phyloP scores from a whole-genome alignment of 2,329 filamentous ascomycete species.

The Colletotrichum euphorbiae region DNA sequence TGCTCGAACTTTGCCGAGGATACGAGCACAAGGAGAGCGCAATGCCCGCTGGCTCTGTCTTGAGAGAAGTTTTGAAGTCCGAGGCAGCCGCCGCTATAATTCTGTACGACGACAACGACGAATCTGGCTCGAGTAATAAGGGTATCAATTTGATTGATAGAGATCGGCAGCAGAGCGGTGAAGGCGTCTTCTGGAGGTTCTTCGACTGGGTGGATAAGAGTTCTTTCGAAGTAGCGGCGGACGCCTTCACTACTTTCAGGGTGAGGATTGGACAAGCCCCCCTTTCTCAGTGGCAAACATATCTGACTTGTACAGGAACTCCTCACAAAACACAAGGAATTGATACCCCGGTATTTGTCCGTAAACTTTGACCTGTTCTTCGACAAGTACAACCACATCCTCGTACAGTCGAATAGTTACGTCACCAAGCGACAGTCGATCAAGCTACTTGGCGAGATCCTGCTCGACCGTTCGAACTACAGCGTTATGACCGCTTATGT shows the following conservation, averaged over 20 bases:
- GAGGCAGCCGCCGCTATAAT: slow-evolving; percentile 92
- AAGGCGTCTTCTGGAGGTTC: slow-evolving; percentile 95
- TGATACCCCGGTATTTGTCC: slow-evolving; percentile 88
- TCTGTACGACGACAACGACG: slow-evolving; percentile 87
- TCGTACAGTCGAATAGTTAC: slow-evolving; percentile 94
- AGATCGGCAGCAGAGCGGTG: slow-evolving; percentile 78
- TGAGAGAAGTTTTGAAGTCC: slow-evolving; percentile 89
- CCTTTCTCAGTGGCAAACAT: background rate
- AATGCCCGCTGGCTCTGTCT: slow-evolving; percentile 88
- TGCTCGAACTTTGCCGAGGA: slow-evolving; percentile 88
- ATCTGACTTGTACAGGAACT: slow-evolving; percentile 73
- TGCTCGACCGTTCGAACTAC: slow-evolving; percentile 96
- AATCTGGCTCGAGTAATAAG: slow-evolving; percentile 76
- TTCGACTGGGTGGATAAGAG: slow-evolving; percentile 98
- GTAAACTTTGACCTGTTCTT: slow-evolving; percentile 97
- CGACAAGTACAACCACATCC: slow-evolving; percentile 84
- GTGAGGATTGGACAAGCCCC: slow-evolving; percentile 60
- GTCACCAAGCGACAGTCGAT: slow-evolving; percentile 98
- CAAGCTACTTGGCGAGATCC: slow-evolving; percentile 93
- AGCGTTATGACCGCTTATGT: slow-evolving; percentile 98
- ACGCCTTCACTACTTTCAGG: slow-evolving; percentile 97
- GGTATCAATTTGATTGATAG: slow-evolving; percentile 83
- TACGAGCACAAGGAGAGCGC: slow-evolving; percentile 93
- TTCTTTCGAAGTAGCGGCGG: slow-evolving; percentile 95
- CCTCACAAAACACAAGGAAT: slow-evolving; percentile 90